Evolutionary conservation across 192 early-diverging fungal genomes (phyloP), one percentile per base, ranked within the genome.

Genomic region (Powellomyces hirtus): DNA sequence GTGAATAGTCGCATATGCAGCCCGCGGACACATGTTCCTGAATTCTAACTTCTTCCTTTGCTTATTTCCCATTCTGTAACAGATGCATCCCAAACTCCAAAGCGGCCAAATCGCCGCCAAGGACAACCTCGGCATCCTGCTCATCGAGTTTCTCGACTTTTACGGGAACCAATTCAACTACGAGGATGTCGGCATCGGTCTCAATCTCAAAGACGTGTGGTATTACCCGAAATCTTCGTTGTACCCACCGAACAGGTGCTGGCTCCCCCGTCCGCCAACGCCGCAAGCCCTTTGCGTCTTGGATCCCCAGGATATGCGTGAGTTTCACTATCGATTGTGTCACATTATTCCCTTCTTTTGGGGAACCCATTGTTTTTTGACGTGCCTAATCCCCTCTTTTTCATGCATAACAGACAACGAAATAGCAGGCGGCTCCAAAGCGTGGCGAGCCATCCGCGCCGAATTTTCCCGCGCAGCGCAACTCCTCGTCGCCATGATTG

Each of bases 141-240:
- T 98, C 30, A 78, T 95, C 7, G 96, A 98, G 71, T 92, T 96
- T 44, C 88, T 98, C 50, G 94, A 98, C 68, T 81, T 95, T 4
- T 98, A 94, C 67, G 96, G 96, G 14, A 77, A 78, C 30, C 67
- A 80, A 1, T 95, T 94, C 68, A 91, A 90, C 70, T 90, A 87
- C 57, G 68, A 72, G 33, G 68, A 64, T 6, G 83, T 92, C 26
- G 89, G 89, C 11, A 83, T 96, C 27, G 72, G 79, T 24, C 78
- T 91, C 4, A 70, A 61, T 2, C 26, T 46, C 11, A 76, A 84
- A 22, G 73, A 64, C 14, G 87, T 84, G 36, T 70, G 66, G 20
- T 94, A 91, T 69, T 76, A 81, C 49, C 22, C 36, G 11, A 84
- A 86, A 70, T 71, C 14, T n/a, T 16, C 59, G 34, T 24, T 60